Percentiles rank a stretch among this genome's conserved stretches.
phyloP scores from a whole-genome alignment of 768 basidiomycete genomes.

The Panus rudis region DNA sequence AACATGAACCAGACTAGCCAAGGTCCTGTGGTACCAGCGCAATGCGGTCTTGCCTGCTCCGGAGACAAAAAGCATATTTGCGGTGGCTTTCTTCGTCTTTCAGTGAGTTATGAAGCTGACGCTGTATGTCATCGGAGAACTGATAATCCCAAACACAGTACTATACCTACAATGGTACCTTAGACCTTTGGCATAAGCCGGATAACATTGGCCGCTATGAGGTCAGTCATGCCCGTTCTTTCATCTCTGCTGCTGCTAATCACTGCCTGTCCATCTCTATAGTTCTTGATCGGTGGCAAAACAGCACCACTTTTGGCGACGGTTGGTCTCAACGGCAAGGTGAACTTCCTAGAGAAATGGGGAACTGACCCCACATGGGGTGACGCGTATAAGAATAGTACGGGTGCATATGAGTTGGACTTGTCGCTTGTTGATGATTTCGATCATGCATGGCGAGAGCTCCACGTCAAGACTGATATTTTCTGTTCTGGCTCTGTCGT shows the following conservation, averaged over 20 bases:
- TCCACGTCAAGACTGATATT: constrained; percentile 73
- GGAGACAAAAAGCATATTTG: constrained; percentile 67
- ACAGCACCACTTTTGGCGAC: constrained; percentile 71
- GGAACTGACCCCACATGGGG: too few species aligned
- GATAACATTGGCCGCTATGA: constrained; percentile 62
- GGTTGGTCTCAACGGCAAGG: constrained; percentile 75
- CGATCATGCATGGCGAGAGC: constrained; percentile 56
- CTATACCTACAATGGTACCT: not conserved
- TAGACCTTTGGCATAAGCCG: constrained; percentile 63
- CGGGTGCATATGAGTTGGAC: constrained; percentile 77
- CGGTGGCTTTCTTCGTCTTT: constrained; percentile 49
- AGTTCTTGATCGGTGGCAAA: constrained; percentile 50
- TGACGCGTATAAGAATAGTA: constrained; percentile 54
- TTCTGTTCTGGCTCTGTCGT: constrained; percentile 73
- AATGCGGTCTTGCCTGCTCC: constrained; percentile 49
- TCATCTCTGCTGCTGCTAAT: not conserved
- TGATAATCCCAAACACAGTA: not conserved
- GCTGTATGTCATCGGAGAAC: not conserved
- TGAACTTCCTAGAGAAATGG: constrained; percentile 69
- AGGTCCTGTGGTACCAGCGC: constrained; percentile 28
- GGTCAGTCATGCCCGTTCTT: constrained; percentile 31
- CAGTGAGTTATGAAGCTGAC: constrained; percentile 36
- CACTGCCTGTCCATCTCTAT: not conserved
- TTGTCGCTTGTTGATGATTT: constrained; percentile 42
- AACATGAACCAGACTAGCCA: constrained; percentile 39